Conservation (phyloP, 768 basidiomycete species). For the Artomyces pyxidatus region DNA sequence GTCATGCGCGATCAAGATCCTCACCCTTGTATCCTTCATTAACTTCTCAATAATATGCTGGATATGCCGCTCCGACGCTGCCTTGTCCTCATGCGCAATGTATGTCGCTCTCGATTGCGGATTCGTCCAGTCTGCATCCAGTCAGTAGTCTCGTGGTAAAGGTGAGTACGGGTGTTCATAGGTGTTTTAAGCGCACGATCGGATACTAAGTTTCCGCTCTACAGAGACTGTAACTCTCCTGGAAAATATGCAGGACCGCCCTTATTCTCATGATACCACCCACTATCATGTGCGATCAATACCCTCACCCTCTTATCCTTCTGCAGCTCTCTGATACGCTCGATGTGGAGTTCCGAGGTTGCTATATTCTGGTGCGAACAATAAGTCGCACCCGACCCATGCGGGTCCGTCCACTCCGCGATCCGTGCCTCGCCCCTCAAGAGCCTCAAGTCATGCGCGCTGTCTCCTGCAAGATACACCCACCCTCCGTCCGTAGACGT, state of each 20-base stretch:
- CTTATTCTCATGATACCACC: slow-evolving; percentile 7
- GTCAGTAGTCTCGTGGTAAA: no score
- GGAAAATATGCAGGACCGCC: not conserved
- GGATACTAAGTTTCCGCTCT: no score
- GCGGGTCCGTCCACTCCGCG: not conserved
- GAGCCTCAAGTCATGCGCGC: slow-evolving; percentile 6
- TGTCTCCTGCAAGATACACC: slow-evolving; percentile 14
- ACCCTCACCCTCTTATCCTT: slow-evolving; percentile 1
- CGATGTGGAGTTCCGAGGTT: not conserved
- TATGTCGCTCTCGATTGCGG: no score
- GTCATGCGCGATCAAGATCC: slow-evolving; percentile 13
- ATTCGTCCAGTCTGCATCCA: no score
- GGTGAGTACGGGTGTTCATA: no score
- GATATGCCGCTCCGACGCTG: no score
- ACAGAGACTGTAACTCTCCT: not conserved
- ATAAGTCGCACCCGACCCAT: not conserved
- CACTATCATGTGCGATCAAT: slow-evolving; percentile 12
- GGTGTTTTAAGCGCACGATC: no score
- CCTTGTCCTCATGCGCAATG: no score
- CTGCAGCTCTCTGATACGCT: not conserved
- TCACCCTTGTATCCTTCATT: no score
- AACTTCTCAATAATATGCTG: no score
- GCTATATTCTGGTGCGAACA: not conserved
- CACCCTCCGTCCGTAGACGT: slow-evolving; percentile 11
- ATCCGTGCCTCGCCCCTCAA: slow-evolving; percentile 7